These are phyloP conservation scores for Santalum album DNA, from an alignment of 164 flowering plant genomes.

Conservation along the genomic window DNA sequence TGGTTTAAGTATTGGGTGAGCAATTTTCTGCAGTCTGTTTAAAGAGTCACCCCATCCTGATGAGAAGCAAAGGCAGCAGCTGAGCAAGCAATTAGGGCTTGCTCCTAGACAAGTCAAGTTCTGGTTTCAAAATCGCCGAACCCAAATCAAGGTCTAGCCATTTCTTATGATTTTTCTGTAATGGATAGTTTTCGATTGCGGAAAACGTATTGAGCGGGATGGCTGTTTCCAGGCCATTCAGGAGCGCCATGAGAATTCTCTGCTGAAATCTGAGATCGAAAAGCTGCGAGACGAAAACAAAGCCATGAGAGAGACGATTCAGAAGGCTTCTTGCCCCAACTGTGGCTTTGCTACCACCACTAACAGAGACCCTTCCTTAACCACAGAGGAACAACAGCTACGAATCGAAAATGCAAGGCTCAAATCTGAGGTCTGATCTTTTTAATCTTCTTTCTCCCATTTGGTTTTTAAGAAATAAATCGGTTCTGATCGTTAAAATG, in stretches of 20 bases:
- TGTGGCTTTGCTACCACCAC: constrained; percentile 60
- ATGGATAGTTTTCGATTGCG: neutral
- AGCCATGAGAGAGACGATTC: constrained; percentile 63
- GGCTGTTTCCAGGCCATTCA: constrained; percentile 75
- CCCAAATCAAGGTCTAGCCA: constrained; percentile 77
- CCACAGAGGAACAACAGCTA: constrained; percentile 67
- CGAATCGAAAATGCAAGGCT: constrained; percentile 83
- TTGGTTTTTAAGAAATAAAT: too few relatives aligned
- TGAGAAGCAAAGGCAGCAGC: constrained; percentile 95
- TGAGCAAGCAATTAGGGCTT: constrained; percentile 95
- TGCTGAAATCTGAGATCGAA: constrained; percentile 83
- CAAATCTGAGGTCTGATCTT: constrained; percentile 59
- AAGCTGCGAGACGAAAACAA: constrained; percentile 76
- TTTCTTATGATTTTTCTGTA: neutral
- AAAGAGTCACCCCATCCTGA: constrained; percentile 99
- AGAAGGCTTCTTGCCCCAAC: constrained; percentile 71
- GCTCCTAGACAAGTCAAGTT: constrained; percentile 97
- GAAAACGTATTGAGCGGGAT: neutral
- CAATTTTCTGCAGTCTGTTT: constrained; percentile 51
- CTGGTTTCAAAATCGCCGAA: constrained; percentile 99
- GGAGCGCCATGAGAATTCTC: constrained; percentile 93
- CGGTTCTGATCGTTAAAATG: neutral
- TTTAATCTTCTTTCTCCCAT: too few relatives aligned
- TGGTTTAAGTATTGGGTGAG: too few relatives aligned
- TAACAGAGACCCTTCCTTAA: constrained; percentile 29